Percentiles rank a stretch among this genome's conserved stretches.
phyloP scores from a whole-genome alignment of 2,329 filamentous ascomycete genomes.

The Phialophora expanda region DNA sequence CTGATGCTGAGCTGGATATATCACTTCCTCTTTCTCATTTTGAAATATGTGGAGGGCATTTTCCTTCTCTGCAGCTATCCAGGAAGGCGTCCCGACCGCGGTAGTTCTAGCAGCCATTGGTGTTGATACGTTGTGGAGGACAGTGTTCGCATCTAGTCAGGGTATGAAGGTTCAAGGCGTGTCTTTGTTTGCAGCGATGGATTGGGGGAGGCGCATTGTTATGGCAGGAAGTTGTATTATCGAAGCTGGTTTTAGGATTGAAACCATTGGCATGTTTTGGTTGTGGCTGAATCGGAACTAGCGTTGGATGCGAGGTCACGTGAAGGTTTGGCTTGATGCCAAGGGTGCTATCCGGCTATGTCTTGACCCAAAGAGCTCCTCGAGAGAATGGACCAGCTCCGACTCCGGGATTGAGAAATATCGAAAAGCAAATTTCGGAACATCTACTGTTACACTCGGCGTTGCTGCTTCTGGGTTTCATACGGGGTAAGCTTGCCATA shows the following conservation, averaged over 20 bases:
- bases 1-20: constrained; percentile 89
- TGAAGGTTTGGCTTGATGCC: background rate
- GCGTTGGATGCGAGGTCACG: background rate
- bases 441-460: background rate
- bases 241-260: background rate
- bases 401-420: background rate
- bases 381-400: background rate
- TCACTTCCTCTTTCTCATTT: constrained; percentile 89
- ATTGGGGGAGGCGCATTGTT: constrained; percentile 1
- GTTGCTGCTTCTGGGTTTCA: background rate
- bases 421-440: background rate
- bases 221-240: background rate
- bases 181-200: background rate
- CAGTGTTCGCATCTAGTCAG: background rate
- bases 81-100: constrained; percentile 78
- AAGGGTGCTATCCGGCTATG: no score
- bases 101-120: constrained; percentile 47
- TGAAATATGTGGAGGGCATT: constrained; percentile 76
- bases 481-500: background rate
- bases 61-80: constrained; percentile 83
- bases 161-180: constrained; percentile 1
- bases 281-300: background rate
- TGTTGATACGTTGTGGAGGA: constrained; percentile 3
- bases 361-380: background rate
- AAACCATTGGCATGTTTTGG: constrained; percentile 2